phyloP scores from a whole-genome alignment of 768 basidiomycete species.

The Daedaleopsis nitida region DNA sequence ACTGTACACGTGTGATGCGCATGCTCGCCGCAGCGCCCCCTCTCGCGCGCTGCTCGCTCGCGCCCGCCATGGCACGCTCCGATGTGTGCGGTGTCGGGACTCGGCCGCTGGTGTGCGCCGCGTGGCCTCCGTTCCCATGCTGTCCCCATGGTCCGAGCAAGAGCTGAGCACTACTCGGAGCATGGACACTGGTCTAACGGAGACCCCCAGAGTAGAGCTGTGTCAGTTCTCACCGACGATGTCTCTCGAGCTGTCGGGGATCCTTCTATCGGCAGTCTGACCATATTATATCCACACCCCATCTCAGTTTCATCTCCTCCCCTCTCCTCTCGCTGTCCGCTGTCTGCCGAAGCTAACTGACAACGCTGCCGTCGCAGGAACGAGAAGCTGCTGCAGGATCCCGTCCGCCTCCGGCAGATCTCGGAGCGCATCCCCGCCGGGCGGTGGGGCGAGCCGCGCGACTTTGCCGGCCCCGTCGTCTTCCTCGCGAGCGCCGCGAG shows the following conservation, averaged over 20 bases:
- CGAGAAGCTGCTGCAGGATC: conserved; percentile 62
- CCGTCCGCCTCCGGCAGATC: conserved; percentile 63
- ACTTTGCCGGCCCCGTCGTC: conserved; percentile 69
- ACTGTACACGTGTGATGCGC: conserved; percentile 12
- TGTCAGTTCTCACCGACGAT: too few species aligned
- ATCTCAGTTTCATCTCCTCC: background rate
- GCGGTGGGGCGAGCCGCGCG: conserved; percentile 65
- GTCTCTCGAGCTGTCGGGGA: too few species aligned
- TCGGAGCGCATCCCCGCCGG: conserved; percentile 70
- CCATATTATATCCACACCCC: background rate
- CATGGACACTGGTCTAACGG: too few species aligned
- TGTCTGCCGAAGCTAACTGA: background rate
- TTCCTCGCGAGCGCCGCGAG: conserved; percentile 66
- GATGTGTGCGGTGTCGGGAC: too few species aligned
- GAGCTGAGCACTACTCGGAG: background rate
- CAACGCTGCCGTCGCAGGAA: conserved; percentile 47
- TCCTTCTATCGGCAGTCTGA: too few species aligned
- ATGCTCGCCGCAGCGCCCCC: background rate
- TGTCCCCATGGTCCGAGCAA: background rate
- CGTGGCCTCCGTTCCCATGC: background rate
- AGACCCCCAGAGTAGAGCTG: too few species aligned
- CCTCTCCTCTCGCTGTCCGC: background rate
- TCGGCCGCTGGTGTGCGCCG: too few species aligned
- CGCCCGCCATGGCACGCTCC: background rate
- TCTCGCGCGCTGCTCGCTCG: background rate